Base-by-base conservation (phyloP, 306 rosid species). In the Ormosia emarginata region DNA sequence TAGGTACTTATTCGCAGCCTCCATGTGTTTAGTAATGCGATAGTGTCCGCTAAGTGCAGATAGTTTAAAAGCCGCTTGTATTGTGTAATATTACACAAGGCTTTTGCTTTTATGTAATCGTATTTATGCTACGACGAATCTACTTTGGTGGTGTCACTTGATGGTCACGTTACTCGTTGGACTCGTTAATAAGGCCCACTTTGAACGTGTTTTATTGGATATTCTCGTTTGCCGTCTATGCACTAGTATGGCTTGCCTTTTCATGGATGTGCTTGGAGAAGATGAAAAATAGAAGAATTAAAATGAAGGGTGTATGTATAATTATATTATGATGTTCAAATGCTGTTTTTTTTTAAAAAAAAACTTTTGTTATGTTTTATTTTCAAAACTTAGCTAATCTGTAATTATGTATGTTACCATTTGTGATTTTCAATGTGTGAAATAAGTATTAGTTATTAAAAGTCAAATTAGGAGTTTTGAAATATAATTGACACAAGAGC, bases 1-100 rank as follows among this genome's bases (percentile, higher is more conserved):
- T 80, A 77, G 90, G 75, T 65, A 64, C 85, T 40, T 66, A 57
- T 74, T 79, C 81, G 44, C 62, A 17, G 85, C 69, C 50, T 77
- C 44, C 14, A 9, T 70, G 86, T 77, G 41, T 74, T 44, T 71
- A 49, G 59, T 61, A 29, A 80, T 64, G 81, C 12, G 14, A 43
- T 14, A 59, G 18, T 65, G 75, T 77, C 80, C 68, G 50, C 79
- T 43, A 71, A 67, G 43, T 67, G 83, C 62, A 68, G 79, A 67
- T 74, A 66, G 72, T 29, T 67, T 69, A 37, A 69, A 70, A 34
- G 79, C 43, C 43, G 37, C 40, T 34, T 43, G 41, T 66, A 34
- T 40, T 53, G 55, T 74, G 52, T 70, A 50, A 68, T 79, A 63
- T 53, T 50, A n/a, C 49, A 30, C 49, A 30, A 65, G 15, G 71